These are phyloP conservation scores for Yamadazyma paraphyllophila DNA, from an alignment of 805 yeast species.

Conservation along the genomic window DNA sequence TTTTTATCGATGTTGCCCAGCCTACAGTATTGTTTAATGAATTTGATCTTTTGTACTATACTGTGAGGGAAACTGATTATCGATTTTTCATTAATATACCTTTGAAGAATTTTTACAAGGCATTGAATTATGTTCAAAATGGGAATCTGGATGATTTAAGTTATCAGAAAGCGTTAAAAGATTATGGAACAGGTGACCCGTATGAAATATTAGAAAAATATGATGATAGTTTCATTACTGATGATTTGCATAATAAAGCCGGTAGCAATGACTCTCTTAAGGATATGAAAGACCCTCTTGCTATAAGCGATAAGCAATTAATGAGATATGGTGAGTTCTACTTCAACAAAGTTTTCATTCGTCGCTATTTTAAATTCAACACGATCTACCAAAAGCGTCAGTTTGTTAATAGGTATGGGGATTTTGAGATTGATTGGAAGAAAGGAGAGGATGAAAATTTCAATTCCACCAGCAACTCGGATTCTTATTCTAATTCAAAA, in stretches of 20 bases:
- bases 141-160: slow-evolving; percentile 18
- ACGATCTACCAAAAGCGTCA: slow-evolving; percentile 42
- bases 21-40: slow-evolving; percentile 42
- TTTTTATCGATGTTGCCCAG: slow-evolving; percentile 43
- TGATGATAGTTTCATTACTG: slow-evolving; percentile 18
- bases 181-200: slow-evolving; percentile 31
- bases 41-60: slow-evolving; percentile 40
- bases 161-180: slow-evolving; percentile 13
- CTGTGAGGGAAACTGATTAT: slow-evolving; percentile 40
- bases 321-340: slow-evolving; percentile 34
- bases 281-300: slow-evolving; percentile 3
- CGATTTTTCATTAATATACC: slow-evolving; percentile 45
- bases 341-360: slow-evolving; percentile 29
- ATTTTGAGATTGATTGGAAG: slow-evolving; percentile 32
- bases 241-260: slow-evolving; percentile 11
- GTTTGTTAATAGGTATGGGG: slow-evolving; percentile 41
- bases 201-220: slow-evolving; percentile 18
- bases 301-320: slow-evolving; percentile 17
- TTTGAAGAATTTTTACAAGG: slow-evolving; percentile 46
- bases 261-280: slow-evolving; percentile 4
- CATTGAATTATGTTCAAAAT: slow-evolving; percentile 38
- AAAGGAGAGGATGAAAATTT: slow-evolving; percentile 16
- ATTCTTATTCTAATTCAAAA: slow-evolving; percentile 10
- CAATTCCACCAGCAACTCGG: slow-evolving; percentile 10
- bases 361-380: slow-evolving; percentile 36